A percentile compares a stretch with the other conserved stretches of the same genome.
Evolutionary conservation across 2,329 filamentous ascomycete species (phyloP).

Genomic region (Trichoderma polysporum): DNA sequence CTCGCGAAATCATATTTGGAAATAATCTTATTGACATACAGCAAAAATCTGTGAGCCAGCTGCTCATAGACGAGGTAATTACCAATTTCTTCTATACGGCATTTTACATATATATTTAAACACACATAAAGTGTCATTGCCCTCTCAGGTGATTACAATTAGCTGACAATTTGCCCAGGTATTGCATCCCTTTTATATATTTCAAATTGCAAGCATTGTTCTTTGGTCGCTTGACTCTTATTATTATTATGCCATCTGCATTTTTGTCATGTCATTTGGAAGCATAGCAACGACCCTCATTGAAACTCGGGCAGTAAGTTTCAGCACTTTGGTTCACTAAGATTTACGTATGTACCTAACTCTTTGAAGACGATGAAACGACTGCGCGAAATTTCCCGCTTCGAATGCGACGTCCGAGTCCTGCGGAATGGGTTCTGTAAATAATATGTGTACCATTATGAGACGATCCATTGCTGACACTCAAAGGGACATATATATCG

Average conservation of each 20-base stretch:
- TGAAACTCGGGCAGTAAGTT: conserved; percentile 76
- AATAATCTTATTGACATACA: conserved; percentile 89
- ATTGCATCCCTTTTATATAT: conserved; percentile 97
- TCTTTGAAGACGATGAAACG: conserved; percentile 75
- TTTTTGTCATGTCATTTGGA: conserved; percentile 89
- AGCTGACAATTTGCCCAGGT: conserved; percentile 51
- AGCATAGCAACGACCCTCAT: conserved; percentile 88
- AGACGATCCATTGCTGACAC: neutral
- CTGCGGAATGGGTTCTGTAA: conserved; percentile 90
- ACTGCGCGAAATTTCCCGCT: conserved; percentile 85
- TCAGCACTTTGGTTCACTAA: neutral
- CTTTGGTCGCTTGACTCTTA: conserved; percentile 96
- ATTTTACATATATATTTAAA: conserved; percentile 6
- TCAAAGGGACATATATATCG: conserved; percentile 70
- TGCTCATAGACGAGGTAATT: conserved; percentile 80
- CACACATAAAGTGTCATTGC: neutral
- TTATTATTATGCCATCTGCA: conserved; percentile 95
- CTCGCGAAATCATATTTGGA: conserved; percentile 83
- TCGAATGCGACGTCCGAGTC: conserved; percentile 93
- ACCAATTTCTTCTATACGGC: no score
- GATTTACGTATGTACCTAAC: conserved; percentile 2
- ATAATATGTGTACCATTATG: conserved; percentile 29
- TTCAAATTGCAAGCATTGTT: conserved; percentile 90
- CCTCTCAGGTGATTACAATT: neutral
- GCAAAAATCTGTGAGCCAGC: conserved; percentile 78